These are phyloP conservation scores for Lipomyces sp. DNA, from an alignment of 805 yeast genomes.

Conservation along the genomic window DNA sequence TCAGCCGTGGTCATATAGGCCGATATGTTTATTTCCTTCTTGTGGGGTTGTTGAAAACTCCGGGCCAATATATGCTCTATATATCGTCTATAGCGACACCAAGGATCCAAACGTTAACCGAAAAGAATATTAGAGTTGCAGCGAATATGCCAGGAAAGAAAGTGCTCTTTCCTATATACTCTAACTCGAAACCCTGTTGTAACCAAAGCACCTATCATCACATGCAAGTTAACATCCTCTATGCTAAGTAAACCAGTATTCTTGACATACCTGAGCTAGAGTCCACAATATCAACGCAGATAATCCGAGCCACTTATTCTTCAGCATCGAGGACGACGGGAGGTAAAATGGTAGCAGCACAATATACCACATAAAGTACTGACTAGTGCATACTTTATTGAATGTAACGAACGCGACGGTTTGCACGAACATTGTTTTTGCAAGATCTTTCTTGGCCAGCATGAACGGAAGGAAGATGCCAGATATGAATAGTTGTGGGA, in stretches of 20 bases:
- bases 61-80: constrained; percentile 11
- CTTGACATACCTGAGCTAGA: constrained; percentile 44
- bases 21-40: background rate
- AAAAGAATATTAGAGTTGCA: constrained; percentile 63
- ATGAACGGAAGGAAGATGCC: constrained; percentile 62
- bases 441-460: constrained; percentile 51
- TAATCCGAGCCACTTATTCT: constrained; percentile 47
- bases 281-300: constrained; percentile 64
- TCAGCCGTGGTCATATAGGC: background rate
- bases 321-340: constrained; percentile 43
- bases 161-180: constrained; percentile 72
- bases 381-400: constrained; percentile 89
- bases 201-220: constrained; percentile 74
- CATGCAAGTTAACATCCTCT: background rate
- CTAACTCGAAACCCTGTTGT: constrained; percentile 73
- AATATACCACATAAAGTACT: constrained; percentile 93
- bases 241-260: no score
- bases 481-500: constrained; percentile 77
- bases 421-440: constrained; percentile 69
- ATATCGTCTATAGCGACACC: constrained; percentile 59
- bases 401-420: constrained; percentile 77
- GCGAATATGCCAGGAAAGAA: constrained; percentile 64
- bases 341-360: constrained; percentile 79
- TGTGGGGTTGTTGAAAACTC: background rate
- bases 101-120: constrained; percentile 64